Evolutionary conservation across 1,284 basidiomycete genomes (phyloP).

Genomic region (Pseudozyma sp.): DNA sequence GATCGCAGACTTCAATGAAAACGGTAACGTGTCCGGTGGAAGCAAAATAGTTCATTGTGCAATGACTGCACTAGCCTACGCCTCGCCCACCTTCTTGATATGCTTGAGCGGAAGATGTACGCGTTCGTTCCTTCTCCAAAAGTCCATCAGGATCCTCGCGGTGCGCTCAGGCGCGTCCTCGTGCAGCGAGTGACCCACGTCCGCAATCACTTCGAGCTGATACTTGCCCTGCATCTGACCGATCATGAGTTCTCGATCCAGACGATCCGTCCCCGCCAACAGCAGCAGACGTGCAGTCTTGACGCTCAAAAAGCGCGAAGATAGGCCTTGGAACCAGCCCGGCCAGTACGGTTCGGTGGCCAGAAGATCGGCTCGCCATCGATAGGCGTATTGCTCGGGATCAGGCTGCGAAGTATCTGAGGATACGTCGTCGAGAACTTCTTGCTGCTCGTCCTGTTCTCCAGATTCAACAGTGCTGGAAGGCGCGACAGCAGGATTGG

Average conservation of each 20-base stretch:
- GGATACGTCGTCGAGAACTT: slow-evolving; percentile 12
- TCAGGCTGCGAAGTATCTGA: background rate
- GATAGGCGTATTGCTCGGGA: slow-evolving; percentile 41
- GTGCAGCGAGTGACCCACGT: slow-evolving; percentile 92
- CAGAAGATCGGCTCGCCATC: slow-evolving; percentile 86
- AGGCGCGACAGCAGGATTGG: slow-evolving; percentile 25
- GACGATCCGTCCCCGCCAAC: slow-evolving; percentile 89
- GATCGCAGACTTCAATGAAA: too few relatives aligned
- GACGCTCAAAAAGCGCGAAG: slow-evolving; percentile 79
- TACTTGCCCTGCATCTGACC: slow-evolving; percentile 94
- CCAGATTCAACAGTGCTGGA: background rate
- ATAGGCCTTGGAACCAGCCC: slow-evolving; percentile 91
- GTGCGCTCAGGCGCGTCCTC: slow-evolving; percentile 88
- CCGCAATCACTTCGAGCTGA: slow-evolving; percentile 86
- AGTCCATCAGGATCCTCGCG: slow-evolving; percentile 84
- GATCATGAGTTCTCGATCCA: slow-evolving; percentile 94
- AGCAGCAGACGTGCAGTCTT: slow-evolving; percentile 86
- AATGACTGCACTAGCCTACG: background rate
- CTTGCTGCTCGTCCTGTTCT: slow-evolving; percentile 25
- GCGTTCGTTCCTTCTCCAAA: slow-evolving; percentile 87
- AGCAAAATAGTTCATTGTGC: background rate
- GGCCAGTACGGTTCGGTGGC: slow-evolving; percentile 90
- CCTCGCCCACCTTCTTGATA: slow-evolving; percentile 54
- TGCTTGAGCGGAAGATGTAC: slow-evolving; percentile 35
- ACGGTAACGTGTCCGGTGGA: background rate